Evolutionary conservation across 768 basidiomycete species (phyloP).

Genomic region (Auricularia cornea): DNA sequence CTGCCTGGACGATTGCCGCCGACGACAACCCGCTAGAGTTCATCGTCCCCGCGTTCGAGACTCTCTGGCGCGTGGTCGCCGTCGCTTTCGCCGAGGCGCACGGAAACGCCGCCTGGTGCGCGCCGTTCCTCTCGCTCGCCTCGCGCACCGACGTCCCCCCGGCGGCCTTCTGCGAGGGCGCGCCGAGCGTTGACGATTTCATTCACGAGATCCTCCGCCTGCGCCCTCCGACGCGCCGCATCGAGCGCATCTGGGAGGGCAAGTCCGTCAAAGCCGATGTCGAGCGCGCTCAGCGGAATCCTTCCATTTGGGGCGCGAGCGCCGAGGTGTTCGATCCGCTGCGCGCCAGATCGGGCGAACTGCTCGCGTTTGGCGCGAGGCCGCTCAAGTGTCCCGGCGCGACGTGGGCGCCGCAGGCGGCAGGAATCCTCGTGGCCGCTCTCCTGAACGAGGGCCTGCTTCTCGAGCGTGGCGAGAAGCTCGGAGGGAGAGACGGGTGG

Average conservation of each 20-base stretch:
- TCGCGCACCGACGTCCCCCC: conserved; percentile 25
- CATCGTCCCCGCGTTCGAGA: conserved; percentile 54
- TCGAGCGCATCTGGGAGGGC: conserved; percentile 23
- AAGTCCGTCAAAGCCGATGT: conserved; percentile 22
- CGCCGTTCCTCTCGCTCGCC: conserved; percentile 22
- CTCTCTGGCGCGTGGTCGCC: conserved; percentile 45
- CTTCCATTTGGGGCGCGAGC: conserved; percentile 29
- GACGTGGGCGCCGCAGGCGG: conserved; percentile 44
- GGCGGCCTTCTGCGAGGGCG: conserved; percentile 22
- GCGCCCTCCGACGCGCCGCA: conserved; percentile 43
- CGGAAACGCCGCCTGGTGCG: conserved; percentile 21
- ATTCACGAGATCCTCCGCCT: conserved; percentile 41
- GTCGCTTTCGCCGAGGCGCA: conserved; percentile 37
- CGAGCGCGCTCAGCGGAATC: conserved; percentile 25
- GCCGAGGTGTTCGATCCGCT: conserved; percentile 36
- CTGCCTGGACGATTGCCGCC: neutral
- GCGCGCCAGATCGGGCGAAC: conserved; percentile 22
- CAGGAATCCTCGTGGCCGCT: conserved; percentile 38
- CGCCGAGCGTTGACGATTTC: conserved; percentile 27
- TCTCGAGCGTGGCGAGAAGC: conserved; percentile 20
- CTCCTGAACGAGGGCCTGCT: conserved; percentile 28
- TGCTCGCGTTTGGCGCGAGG: conserved; percentile 41
- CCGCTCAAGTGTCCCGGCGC: conserved; percentile 39
- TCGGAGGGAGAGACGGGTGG: conserved; percentile 38
- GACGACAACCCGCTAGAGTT: conserved; percentile 36